phyloP scores from a whole-genome alignment of 1,284 basidiomycete species.

The Mycena sp. region DNA sequence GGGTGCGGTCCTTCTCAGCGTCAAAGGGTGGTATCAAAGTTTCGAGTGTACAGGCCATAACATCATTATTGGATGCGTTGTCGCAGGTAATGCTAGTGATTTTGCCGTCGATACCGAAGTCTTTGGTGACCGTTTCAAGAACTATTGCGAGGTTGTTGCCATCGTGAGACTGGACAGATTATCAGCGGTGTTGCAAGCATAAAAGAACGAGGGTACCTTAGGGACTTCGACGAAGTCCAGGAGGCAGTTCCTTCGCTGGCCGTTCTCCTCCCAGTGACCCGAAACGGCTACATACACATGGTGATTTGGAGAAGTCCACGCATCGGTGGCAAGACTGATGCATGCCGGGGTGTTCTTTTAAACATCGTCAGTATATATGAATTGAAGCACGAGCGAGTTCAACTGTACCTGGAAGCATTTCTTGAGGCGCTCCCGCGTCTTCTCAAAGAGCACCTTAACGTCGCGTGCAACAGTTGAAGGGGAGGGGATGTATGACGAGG shows the following conservation, averaged over 20 bases:
- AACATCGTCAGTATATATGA: neutral
- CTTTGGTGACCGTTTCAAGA: conserved; percentile 33
- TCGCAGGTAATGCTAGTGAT: conserved; percentile 36
- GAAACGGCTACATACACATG: conserved; percentile 36
- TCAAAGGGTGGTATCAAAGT: too few relatives aligned
- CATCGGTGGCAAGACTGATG: conserved; percentile 40
- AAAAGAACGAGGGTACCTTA: conserved; percentile 27
- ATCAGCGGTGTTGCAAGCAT: neutral
- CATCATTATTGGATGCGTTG: conserved; percentile 36
- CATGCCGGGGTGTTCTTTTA: conserved; percentile 27
- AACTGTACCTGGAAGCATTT: conserved; percentile 32
- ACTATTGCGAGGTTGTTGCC: conserved; percentile 35
- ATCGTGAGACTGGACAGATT: conserved; percentile 33
- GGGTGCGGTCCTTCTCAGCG: too few relatives aligned
- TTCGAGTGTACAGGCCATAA: too few relatives aligned
- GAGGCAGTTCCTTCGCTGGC: conserved; percentile 32
- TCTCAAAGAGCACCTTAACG: conserved; percentile 33
- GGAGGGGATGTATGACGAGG: conserved; percentile 35
- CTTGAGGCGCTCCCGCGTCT: conserved; percentile 26
- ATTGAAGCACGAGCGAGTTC: neutral
- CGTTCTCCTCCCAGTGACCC: conserved; percentile 38
- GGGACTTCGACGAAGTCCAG: conserved; percentile 42
- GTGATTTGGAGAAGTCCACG: conserved; percentile 45
- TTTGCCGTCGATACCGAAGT: conserved; percentile 35
- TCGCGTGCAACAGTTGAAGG: conserved; percentile 36